Conservation (phyloP, 495 filamentous ascomycete genomes). For the Aspergillus ostianus region DNA sequence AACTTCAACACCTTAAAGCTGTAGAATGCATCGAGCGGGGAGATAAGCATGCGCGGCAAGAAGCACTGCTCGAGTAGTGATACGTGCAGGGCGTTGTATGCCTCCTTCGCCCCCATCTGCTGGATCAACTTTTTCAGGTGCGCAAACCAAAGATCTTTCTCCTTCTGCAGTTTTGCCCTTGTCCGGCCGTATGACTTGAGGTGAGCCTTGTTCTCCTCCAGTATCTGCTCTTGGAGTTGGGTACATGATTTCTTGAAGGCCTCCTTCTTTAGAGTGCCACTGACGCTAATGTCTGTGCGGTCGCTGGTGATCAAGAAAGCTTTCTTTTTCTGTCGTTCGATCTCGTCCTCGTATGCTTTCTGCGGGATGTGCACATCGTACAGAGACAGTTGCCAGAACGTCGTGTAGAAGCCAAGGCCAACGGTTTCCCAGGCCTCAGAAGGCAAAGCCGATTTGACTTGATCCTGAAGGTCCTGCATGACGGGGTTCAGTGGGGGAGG, state of each 20-base stretch:
- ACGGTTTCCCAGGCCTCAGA: constrained; percentile 62
- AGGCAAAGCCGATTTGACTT: constrained; percentile 61
- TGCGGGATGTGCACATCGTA: constrained; percentile 74
- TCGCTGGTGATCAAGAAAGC: constrained; percentile 64
- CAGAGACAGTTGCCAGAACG: constrained; percentile 89
- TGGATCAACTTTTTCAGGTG: constrained; percentile 37
- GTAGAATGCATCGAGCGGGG: constrained; percentile 82
- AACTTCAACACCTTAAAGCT: constrained; percentile 80
- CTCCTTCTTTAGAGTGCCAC: constrained; percentile 62
- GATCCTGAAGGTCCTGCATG: constrained; percentile 70
- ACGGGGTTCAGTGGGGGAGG: constrained; percentile 64
- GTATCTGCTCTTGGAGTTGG: constrained; percentile 59
- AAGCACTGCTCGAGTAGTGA: constrained; percentile 86
- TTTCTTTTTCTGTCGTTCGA: constrained; percentile 57
- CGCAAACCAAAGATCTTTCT: constrained; percentile 80
- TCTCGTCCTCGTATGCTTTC: constrained; percentile 72
- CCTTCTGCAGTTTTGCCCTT: constrained; percentile 62
- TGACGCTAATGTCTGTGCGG: constrained; percentile 64
- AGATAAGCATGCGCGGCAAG: constrained; percentile 79
- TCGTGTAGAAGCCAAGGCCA: constrained; percentile 76
- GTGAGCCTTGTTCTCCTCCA: constrained; percentile 67
- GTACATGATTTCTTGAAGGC: constrained; percentile 58
- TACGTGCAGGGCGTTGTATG: constrained; percentile 63
- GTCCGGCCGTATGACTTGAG: constrained; percentile 63
- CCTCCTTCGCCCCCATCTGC: constrained; percentile 34